Conservation (phyloP, 768 basidiomycete species). For the Serendipita vermifera region DNA sequence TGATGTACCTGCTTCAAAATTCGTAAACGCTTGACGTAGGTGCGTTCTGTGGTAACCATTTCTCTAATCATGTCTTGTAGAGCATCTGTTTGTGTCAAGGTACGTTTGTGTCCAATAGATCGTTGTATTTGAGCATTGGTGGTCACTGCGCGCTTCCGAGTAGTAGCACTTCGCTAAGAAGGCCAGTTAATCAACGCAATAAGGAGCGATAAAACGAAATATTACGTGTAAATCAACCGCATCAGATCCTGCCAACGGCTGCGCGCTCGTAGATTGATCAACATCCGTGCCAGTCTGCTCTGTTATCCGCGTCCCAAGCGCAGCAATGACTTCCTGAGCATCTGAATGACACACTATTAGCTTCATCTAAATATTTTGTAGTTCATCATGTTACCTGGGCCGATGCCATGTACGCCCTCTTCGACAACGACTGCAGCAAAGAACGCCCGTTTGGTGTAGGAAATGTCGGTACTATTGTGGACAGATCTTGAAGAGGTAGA, state of each 20-base stretch:
- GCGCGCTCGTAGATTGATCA: conserved; percentile 11
- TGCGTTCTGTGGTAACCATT: conserved; percentile 75
- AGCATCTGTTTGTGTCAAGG: conserved; percentile 49
- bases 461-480: conserved; percentile 18
- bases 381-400: conserved; percentile 39
- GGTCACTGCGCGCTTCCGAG: conserved; percentile 10
- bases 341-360: conserved; percentile 30
- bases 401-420: conserved; percentile 58
- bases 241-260: conserved; percentile 7
- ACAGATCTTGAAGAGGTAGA: conserved; percentile 4
- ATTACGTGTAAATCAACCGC: not conserved
- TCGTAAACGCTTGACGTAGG: conserved; percentile 72
- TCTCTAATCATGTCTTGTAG: conserved; percentile 70
- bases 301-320: conserved; percentile 52
- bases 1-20: conserved; percentile 50
- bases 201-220: conserved; percentile 6
- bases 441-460: conserved; percentile 67
- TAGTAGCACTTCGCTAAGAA: conserved; percentile 29
- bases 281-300: conserved; percentile 7
- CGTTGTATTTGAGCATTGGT: conserved; percentile 16
- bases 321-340: conserved; percentile 64
- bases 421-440: conserved; percentile 86
- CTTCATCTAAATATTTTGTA: conserved; percentile 14
- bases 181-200: not conserved
- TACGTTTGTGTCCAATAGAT: conserved; percentile 34